A percentile compares a stretch with the other conserved stretches of the same genome.
These are phyloP conservation scores for Shiraia bambusicola DNA, from an alignment of 2,329 filamentous ascomycete genomes.

Conservation along the genomic window DNA sequence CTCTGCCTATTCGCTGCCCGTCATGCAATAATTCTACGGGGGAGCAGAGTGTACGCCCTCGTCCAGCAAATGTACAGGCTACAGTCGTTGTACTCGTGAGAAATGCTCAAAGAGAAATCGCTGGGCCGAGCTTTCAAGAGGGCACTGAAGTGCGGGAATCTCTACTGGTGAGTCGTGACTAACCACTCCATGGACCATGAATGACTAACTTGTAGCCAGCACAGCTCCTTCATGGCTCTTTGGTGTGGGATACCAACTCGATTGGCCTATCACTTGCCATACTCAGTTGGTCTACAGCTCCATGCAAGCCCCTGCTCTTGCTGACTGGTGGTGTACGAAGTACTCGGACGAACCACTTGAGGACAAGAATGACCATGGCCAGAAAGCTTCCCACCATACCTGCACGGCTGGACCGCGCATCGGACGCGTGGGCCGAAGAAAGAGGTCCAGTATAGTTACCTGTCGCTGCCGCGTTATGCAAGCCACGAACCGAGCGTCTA, in stretches of 20 bases:
- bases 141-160: conserved; percentile 6
- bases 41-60: no score
- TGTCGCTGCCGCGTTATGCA: conserved; percentile 25
- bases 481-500: conserved; percentile 19
- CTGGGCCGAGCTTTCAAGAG: conserved; percentile 11
- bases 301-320: conserved; percentile 26
- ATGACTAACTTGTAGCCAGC: conserved; percentile 27
- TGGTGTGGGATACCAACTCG: conserved; percentile 12
- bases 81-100: not conserved
- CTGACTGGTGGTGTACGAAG: conserved; percentile 24
- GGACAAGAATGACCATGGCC: conserved; percentile 36
- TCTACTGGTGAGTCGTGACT: conserved; percentile 13
- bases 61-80: no score
- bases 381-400: conserved; percentile 31
- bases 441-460: conserved; percentile 13
- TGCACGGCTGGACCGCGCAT: conserved; percentile 24
- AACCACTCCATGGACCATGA: no score
- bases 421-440: conserved; percentile 29
- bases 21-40: not conserved
- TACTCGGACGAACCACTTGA: conserved; percentile 33
- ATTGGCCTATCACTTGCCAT: conserved; percentile 35
- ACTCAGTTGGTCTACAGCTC: conserved; percentile 28
- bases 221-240: conserved; percentile 6
- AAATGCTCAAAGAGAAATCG: conserved; percentile 13
- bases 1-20: not conserved